phyloP scores from a whole-genome alignment of 305 asterid species.

The Salvia sclarea region DNA sequence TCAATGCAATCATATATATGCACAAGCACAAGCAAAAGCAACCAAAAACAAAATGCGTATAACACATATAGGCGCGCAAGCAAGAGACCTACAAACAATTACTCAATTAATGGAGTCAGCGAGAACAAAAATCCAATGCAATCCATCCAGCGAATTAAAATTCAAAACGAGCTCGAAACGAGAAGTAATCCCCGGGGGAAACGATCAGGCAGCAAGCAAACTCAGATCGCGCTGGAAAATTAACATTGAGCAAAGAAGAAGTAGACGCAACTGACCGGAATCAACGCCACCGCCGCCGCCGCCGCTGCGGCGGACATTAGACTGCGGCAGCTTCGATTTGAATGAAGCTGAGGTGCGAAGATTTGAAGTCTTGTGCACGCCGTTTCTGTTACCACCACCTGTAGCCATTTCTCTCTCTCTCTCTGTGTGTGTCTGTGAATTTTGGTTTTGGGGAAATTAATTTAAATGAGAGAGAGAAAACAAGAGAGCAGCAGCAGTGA shows the following conservation, averaged over 20 bases:
- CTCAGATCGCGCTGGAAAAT: conserved; percentile 42
- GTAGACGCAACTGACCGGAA: conserved; percentile 52
- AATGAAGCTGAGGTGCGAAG: conserved; percentile 76
- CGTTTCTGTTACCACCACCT: conserved; percentile 59
- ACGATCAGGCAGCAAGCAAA: conserved; percentile 24
- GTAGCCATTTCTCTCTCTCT: conserved; percentile 54
- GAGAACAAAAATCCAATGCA: conserved; percentile 18
- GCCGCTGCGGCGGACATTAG: conserved; percentile 76
- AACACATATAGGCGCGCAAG: conserved; percentile 3
- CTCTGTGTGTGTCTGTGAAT: too few species aligned
- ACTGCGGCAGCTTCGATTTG: conserved; percentile 70
- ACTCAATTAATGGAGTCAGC: conserved; percentile 14
- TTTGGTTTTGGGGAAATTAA: not conserved
- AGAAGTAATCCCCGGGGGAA: conserved; percentile 28
- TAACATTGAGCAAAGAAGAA: conserved; percentile 16
- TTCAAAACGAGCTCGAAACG: conserved; percentile 29
- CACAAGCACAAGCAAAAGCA: conserved; percentile 15
- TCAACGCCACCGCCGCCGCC: conserved; percentile 50
- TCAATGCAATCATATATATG: not conserved
- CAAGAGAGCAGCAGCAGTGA: conserved; percentile 16
- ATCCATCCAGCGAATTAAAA: conserved; percentile 25
- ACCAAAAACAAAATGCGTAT: not conserved
- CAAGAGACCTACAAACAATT: not conserved
- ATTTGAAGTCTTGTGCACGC: conserved; percentile 57
- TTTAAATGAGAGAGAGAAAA: conserved; percentile 17